Conservation (phyloP, 768 basidiomycete species). For the Auricularia heimuer region DNA sequence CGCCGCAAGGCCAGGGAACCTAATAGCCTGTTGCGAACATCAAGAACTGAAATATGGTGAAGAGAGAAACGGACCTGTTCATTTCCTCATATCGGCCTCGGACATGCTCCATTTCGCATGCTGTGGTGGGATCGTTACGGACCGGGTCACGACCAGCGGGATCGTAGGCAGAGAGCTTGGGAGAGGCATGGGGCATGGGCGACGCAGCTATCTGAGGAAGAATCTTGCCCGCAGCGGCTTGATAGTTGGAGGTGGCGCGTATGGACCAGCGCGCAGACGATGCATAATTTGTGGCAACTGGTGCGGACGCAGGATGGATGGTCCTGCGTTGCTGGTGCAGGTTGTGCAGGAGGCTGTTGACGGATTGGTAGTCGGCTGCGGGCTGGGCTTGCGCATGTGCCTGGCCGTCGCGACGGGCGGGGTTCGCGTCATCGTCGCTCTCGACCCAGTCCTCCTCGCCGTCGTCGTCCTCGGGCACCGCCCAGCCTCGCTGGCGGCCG, state of each 20-base stretch:
- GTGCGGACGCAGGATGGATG: not conserved
- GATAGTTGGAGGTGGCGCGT: not conserved
- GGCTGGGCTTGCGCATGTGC: slow-evolving; percentile 11
- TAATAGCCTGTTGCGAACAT: not conserved
- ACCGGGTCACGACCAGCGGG: not conserved
- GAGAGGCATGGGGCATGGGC: slow-evolving; percentile 3
- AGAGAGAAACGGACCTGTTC: slow-evolving; percentile 41
- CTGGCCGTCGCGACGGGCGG: slow-evolving; percentile 5
- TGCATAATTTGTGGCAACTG: not conserved
- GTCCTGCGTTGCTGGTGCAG: slow-evolving; percentile 52
- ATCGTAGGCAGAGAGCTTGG: not conserved
- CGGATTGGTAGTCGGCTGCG: slow-evolving; percentile 40
- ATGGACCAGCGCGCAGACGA: not conserved
- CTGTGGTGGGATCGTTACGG: slow-evolving; percentile 8
- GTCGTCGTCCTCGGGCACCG: slow-evolving; percentile 18
- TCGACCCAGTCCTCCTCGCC: slow-evolving; percentile 22
- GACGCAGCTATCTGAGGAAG: not conserved
- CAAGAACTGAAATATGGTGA: not conserved
- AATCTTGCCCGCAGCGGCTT: not conserved
- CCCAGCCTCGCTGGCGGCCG: slow-evolving; percentile 42
- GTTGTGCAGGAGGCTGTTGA: slow-evolving; percentile 60
- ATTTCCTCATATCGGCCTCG: slow-evolving; percentile 51
- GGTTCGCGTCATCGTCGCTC: slow-evolving; percentile 22
- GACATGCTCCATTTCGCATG: slow-evolving; percentile 37
- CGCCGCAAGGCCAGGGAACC: not conserved